Conservation (phyloP, 2,329 filamentous ascomycete species). For the Geosmithia putterillii region DNA sequence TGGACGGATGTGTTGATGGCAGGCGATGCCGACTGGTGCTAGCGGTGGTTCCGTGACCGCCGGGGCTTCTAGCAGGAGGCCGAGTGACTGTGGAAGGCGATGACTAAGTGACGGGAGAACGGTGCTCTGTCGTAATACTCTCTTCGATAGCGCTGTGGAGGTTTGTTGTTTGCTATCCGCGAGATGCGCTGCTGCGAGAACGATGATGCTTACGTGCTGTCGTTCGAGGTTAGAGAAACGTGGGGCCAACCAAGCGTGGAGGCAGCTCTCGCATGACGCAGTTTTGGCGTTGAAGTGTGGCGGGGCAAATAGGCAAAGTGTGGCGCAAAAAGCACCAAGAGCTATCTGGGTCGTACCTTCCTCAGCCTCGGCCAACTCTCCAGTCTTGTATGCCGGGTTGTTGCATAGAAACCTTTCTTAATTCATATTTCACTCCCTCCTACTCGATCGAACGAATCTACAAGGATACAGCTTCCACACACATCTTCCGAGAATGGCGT, state of each 20-base stretch:
- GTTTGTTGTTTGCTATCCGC: background rate
- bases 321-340: background rate
- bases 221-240: conserved; percentile 4
- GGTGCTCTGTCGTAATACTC: background rate
- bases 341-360: too few species aligned
- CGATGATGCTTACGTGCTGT: background rate
- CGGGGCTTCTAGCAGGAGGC: background rate
- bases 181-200: background rate
- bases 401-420: background rate
- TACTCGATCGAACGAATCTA: background rate
- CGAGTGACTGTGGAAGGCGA: background rate
- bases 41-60: background rate
- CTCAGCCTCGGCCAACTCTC: background rate
- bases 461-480: background rate
- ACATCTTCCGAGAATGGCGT: conserved; percentile 30
- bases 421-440: background rate
- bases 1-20: background rate
- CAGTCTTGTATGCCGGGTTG: background rate
- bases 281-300: conserved; percentile 5
- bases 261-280: conserved; percentile 22
- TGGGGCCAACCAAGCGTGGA: conserved; percentile 7
- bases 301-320: conserved; percentile 2
- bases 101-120: background rate
- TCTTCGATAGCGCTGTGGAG: background rate
- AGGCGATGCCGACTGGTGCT: background rate